Evolutionary conservation across 148 eudicot species (phyloP).

Genomic region (Fagopyrum esculentum): DNA sequence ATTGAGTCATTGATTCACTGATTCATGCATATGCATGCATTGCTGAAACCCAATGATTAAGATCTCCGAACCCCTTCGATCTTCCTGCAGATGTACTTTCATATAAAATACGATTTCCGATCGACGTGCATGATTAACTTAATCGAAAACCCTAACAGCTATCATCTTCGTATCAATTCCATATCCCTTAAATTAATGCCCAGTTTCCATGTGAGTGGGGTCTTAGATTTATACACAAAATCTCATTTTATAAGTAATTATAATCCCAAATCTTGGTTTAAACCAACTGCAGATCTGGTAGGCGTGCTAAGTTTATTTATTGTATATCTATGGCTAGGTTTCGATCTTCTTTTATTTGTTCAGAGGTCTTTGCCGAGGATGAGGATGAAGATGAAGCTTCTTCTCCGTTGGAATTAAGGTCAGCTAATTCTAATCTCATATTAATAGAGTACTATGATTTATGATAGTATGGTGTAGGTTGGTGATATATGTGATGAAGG

Average conservation of each 20-base stretch:
- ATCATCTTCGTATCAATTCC: background rate
- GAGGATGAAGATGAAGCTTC: too few relatives aligned
- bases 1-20: too few relatives aligned
- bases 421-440: too few relatives aligned
- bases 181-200: constrained; percentile 1
- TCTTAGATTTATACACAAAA: background rate
- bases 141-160: background rate
- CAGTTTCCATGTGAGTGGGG: constrained; percentile 2
- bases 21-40: background rate
- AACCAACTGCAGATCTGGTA: background rate
- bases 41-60: background rate
- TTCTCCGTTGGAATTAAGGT: too few relatives aligned
- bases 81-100: background rate
- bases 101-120: background rate
- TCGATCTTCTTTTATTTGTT: background rate
- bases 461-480: too few relatives aligned
- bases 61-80: background rate
- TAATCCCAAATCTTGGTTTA: background rate
- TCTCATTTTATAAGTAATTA: background rate
- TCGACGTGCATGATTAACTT: background rate
- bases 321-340: background rate
- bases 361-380: too few relatives aligned
- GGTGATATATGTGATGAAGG: background rate
- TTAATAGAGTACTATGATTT: too few relatives aligned
- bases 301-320: background rate